Base-by-base conservation (phyloP, 768 basidiomycete species). In the Tephrocybe sp. region DNA sequence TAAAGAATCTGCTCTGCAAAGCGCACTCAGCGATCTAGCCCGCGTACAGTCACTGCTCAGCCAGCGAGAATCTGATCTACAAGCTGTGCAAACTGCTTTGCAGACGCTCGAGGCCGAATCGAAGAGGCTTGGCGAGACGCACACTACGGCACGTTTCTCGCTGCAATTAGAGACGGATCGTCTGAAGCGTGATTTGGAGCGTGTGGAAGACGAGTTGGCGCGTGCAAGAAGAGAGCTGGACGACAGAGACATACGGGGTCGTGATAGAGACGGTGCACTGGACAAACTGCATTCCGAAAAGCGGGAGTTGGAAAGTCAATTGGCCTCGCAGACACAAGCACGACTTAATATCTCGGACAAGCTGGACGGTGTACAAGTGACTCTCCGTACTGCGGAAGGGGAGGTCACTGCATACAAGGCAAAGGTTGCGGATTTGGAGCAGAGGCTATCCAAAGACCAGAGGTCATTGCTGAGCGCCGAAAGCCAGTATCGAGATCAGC, bases 151-250 rank as follows among this genome's bases (percentile, higher is more conserved):
- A 19, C 77, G 84, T 36, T 91, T 92, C 71, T 89, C 89, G 0
- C 70, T 98, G 26, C 91, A 97, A 64, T 79, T 98, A 16, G 95
- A 99, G 66, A 75, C 89, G 1, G 96, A 98, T 54, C 73, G 92
- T 2, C 69, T 94, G 41, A 86, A 86, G 64, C 79, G 94, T 24
- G 96, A 99, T 61, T 60, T 97, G 32, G 84, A 86, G 55, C 73
- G 89, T 3, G 73, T 87, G 1, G 89, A 96, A 59, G 84, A 87
- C 54, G 92, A 96, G 45, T 72, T 96, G 4, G 67, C 78, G 18
- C 80, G 88, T 27, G 79, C 86, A 4, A 74, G 86, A 47, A 77
- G 80, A 51, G 91, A 93, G 32, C 65, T 91, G 5, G 79, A 81
- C 12, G 79, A 84, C 40, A 75, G 78, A 40, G 91, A 93, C 52